These are phyloP conservation scores for Juglanconis sp. DNA, from an alignment of 2,329 filamentous ascomycete genomes.

Conservation along the genomic window DNA sequence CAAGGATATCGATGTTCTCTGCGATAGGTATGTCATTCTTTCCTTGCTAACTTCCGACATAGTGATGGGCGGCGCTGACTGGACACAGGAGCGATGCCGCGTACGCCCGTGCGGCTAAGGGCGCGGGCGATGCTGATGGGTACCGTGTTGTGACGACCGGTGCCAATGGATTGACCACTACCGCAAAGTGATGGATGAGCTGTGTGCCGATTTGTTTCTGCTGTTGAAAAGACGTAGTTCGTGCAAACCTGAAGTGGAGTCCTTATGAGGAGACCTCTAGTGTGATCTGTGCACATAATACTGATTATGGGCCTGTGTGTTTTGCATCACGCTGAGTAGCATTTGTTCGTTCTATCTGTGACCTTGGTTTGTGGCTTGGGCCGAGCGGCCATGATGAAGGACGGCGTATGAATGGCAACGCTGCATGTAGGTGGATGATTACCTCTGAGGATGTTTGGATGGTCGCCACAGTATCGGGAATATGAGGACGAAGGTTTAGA, in stretches of 20 bases:
- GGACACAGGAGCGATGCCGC: conserved; percentile 51
- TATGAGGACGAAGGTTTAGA: too few species aligned
- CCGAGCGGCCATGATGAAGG: not conserved
- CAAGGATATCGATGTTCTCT: conserved; percentile 71
- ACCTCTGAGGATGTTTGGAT: too few species aligned
- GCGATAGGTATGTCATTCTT: conserved; percentile 56
- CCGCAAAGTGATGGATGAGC: not conserved
- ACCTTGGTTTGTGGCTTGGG: not conserved
- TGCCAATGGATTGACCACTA: conserved; percentile 43
- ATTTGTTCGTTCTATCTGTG: too few species aligned
- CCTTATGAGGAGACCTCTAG: too few species aligned
- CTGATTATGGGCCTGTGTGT: not conserved
- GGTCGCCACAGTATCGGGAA: too few species aligned
- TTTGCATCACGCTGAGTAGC: too few species aligned
- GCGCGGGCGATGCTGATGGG: conserved; percentile 66
- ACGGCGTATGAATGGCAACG: not conserved
- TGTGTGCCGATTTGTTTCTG: too few species aligned
- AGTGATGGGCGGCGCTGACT: not conserved
- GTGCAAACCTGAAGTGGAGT: too few species aligned
- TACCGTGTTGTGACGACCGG: conserved; percentile 82
- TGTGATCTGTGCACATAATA: not conserved
- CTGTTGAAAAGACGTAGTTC: too few species aligned
- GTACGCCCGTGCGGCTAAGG: conserved; percentile 71
- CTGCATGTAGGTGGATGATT: not conserved
- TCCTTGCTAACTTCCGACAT: not conserved